Conservation (phyloP, 2,329 filamentous ascomycete species). For the Arthroderma sp. region DNA sequence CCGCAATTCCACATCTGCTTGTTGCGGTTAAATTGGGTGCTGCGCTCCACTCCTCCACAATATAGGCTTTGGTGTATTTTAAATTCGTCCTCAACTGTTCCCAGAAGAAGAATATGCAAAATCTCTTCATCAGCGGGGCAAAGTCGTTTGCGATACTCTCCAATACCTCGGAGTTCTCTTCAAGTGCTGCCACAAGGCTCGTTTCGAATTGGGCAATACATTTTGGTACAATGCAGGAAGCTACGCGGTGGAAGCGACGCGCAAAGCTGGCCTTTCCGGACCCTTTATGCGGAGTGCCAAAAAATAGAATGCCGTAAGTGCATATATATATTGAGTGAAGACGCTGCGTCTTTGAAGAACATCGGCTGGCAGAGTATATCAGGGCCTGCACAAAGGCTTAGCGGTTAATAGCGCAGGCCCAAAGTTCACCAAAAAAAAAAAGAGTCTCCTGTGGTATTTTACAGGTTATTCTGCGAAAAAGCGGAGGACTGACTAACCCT, state of each 20-base stretch:
- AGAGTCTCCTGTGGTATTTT: neutral
- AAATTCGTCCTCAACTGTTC: conserved; percentile 26
- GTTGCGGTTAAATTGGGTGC: conserved; percentile 22
- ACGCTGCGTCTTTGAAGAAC: conserved; percentile 16
- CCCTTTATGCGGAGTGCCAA: conserved; percentile 26
- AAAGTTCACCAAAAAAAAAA: neutral
- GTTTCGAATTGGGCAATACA: conserved; percentile 18
- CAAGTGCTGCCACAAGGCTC: conserved; percentile 41
- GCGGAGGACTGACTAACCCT: conserved; percentile 15
- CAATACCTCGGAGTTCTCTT: conserved; percentile 31
- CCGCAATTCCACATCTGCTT: conserved; percentile 21
- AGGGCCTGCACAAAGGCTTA: conserved; percentile 16
- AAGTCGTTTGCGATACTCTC: conserved; percentile 29
- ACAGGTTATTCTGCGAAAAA: neutral
- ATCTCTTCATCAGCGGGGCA: conserved; percentile 23
- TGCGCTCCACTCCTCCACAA: conserved; percentile 20
- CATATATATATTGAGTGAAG: conserved; percentile 26
- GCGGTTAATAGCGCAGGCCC: neutral
- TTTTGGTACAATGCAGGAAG: conserved; percentile 17
- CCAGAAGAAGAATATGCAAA: conserved; percentile 24
- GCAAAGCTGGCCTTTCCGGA: conserved; percentile 20
- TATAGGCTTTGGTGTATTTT: conserved; percentile 20
- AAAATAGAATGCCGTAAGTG: conserved; percentile 26
- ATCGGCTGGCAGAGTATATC: conserved; percentile 20
- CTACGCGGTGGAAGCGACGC: conserved; percentile 17